These are phyloP conservation scores for Cladosporium sp. DNA, from an alignment of 2,329 filamentous ascomycete species.

Conservation along the genomic window DNA sequence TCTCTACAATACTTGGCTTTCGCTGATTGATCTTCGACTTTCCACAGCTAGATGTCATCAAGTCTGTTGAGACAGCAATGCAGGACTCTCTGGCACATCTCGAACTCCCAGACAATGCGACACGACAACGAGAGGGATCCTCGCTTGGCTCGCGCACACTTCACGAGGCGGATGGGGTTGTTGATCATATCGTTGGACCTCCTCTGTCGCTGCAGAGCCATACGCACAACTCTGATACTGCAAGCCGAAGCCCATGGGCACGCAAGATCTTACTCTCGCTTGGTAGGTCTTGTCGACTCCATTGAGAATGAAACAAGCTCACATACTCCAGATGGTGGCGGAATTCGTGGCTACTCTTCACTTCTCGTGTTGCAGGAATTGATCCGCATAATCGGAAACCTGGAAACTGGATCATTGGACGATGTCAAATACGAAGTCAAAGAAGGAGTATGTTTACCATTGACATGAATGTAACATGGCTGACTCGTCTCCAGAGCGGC, in stretches of 20 bases:
- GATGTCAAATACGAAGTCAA: conserved; percentile 1
- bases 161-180: not conserved
- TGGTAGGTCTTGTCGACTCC: not conserved
- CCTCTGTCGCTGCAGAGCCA: not conserved
- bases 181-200: not conserved
- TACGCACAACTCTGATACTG: not conserved
- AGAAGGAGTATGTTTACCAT: conserved; percentile 1
- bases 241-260: not conserved
- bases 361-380: conserved; percentile 16
- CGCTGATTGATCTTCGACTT: not conserved
- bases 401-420: conserved; percentile 6
- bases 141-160: not conserved
- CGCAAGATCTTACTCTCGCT: not conserved
- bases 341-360: conserved; percentile 19
- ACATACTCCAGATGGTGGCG: conserved; percentile 17
- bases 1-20: not conserved
- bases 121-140: not conserved
- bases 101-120: not conserved
- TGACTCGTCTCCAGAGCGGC: not conserved
- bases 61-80: not conserved
- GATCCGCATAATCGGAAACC: conserved; percentile 13
- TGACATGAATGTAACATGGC: not conserved
- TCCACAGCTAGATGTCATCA: not conserved
- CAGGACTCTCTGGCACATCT: not conserved
- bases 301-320: not conserved